Evolutionary conservation across 768 basidiomycete species (phyloP).

Genomic region (Agrocybe pediades): DNA sequence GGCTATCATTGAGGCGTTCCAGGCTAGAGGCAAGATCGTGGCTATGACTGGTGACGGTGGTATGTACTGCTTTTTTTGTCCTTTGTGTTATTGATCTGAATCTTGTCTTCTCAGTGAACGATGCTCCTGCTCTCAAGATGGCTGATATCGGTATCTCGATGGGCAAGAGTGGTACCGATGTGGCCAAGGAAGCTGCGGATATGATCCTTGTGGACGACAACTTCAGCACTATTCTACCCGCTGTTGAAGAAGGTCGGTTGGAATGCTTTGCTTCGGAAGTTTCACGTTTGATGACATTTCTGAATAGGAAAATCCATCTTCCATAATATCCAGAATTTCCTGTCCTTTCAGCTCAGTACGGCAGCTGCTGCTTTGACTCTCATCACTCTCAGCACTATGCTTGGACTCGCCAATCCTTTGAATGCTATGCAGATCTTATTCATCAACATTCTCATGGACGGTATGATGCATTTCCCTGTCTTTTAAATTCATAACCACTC

Average conservation of each 20-base stretch:
- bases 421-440: slow-evolving; percentile 99
- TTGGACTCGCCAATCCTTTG: slow-evolving; percentile 87
- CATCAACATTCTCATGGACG: slow-evolving; percentile 99
- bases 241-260: slow-evolving; percentile 83
- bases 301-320: slow-evolving; percentile 89
- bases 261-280: slow-evolving; percentile 8
- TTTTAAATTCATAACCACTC: neutral
- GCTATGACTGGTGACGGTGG: slow-evolving; percentile 99
- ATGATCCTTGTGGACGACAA: slow-evolving; percentile 97
- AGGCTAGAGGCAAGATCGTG: slow-evolving; percentile 84
- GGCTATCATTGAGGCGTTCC: slow-evolving; percentile 94
- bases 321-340: slow-evolving; percentile 98
- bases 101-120: slow-evolving; percentile 64
- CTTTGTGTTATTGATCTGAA: slow-evolving; percentile 4
- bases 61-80: slow-evolving; percentile 34
- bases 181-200: slow-evolving; percentile 97
- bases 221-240: slow-evolving; percentile 91
- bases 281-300: slow-evolving; percentile 1
- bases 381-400: slow-evolving; percentile 91
- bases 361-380: slow-evolving; percentile 96
- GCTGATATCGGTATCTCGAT: slow-evolving; percentile 98
- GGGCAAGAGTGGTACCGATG: slow-evolving; percentile 98
- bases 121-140: slow-evolving; percentile 96
- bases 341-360: slow-evolving; percentile 95
- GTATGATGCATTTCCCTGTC: slow-evolving; percentile 38